Conservation (phyloP, 2,329 filamentous ascomycete genomes). For the Rhytidhysteron rufulum region DNA sequence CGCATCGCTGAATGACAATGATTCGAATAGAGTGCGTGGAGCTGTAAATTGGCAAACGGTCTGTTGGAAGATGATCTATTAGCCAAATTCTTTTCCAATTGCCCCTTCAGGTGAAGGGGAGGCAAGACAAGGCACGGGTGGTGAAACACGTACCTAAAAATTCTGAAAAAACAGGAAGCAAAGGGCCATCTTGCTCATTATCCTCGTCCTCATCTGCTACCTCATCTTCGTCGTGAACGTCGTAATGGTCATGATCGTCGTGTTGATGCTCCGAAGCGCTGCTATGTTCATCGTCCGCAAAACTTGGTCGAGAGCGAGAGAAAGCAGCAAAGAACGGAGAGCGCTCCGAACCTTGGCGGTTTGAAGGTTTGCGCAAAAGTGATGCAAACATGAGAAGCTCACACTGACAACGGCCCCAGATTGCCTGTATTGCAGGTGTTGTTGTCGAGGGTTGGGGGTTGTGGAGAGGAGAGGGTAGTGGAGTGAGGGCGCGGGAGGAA, state of each 20-base stretch:
- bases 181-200: constrained; percentile 25
- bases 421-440: too few relatives aligned
- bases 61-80: constrained; percentile 48
- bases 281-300: constrained; percentile 14
- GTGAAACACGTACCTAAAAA: constrained; percentile 30
- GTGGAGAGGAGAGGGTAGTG: background rate
- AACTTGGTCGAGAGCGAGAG: constrained; percentile 17
- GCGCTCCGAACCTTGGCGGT: constrained; percentile 24
- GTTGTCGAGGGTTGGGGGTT: background rate
- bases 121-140: constrained; percentile 9
- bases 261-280: constrained; percentile 17
- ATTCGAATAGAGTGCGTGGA: constrained; percentile 87
- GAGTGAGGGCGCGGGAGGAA: background rate
- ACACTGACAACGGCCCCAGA: background rate
- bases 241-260: constrained; percentile 15
- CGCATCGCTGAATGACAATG: constrained; percentile 77
- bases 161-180: constrained; percentile 39
- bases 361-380: constrained; percentile 28
- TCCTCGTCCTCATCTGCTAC: constrained; percentile 26
- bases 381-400: constrained; percentile 34
- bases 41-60: constrained; percentile 82
- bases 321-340: constrained; percentile 34
- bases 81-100: too few relatives aligned
- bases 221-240: constrained; percentile 20
- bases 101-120: too few relatives aligned